Conservation (phyloP, 2,329 filamentous ascomycete species). For the Alternaria sp. region DNA sequence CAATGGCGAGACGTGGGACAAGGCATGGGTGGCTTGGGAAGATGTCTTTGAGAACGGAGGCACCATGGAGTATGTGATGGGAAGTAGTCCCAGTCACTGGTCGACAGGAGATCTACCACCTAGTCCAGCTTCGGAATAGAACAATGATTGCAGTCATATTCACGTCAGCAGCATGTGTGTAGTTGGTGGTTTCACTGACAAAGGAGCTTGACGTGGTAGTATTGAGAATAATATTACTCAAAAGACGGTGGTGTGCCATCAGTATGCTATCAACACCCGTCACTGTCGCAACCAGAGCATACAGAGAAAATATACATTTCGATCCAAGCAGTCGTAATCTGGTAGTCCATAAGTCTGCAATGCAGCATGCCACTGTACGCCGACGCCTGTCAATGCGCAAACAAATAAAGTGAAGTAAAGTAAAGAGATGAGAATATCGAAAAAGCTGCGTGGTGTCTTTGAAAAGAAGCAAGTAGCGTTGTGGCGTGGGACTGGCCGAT, state of each 20-base stretch:
- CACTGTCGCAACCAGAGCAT: neutral
- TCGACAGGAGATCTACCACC: slow-evolving; percentile 66
- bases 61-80: slow-evolving; percentile 69
- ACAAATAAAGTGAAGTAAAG: neutral
- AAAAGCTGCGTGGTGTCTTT: neutral
- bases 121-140: slow-evolving; percentile 57
- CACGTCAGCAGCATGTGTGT: neutral
- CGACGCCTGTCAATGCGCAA: slow-evolving; percentile 1
- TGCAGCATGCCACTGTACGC: neutral
- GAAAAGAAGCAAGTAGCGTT: neutral
- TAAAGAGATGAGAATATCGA: neutral
- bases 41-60: slow-evolving; percentile 68
- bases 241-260: neutral
- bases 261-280: neutral
- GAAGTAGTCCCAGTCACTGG: slow-evolving; percentile 60
- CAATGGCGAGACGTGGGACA: slow-evolving; percentile 68
- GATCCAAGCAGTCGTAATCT: neutral
- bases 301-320: neutral
- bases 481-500: neutral
- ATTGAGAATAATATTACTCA: neutral
- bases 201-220: neutral
- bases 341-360: neutral
- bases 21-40: slow-evolving; percentile 69
- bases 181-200: neutral
- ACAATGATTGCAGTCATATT: neutral